Conservation (phyloP, 2,329 filamentous ascomycete genomes). For the Xylaria multiplex region DNA sequence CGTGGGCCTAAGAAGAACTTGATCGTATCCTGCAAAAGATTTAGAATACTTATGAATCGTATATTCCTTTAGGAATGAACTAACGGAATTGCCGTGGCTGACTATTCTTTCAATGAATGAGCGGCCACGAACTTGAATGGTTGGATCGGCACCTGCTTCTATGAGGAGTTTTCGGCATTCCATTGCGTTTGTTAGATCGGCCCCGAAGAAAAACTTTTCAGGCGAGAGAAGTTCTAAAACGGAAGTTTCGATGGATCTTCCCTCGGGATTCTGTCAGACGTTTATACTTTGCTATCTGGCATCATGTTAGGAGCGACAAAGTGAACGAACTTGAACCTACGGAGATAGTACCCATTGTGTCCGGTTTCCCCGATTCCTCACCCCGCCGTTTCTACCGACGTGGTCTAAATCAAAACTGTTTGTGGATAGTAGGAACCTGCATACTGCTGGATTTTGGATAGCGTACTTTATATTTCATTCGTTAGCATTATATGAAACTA, state of each 20-base stretch:
- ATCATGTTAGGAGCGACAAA: not conserved
- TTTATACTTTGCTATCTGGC: not conserved
- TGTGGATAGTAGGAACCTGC: not conserved
- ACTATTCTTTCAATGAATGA: not conserved
- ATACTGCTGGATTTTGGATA: not conserved
- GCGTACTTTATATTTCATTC: not conserved
- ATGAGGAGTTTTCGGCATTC: not conserved
- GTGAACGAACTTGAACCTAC: not conserved
- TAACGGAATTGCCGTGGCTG: not conserved
- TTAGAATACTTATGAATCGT: no score
- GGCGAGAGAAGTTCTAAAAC: no score
- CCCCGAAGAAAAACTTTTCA: no score
- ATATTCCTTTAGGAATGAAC: not conserved
- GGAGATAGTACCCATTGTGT: no score
- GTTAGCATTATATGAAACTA: not conserved
- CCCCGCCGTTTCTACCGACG: not conserved
- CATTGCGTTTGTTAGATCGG: no score
- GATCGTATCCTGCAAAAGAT: not conserved
- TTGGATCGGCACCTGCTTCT: constrained; percentile 11
- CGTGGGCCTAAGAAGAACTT: not conserved
- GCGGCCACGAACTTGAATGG: not conserved
- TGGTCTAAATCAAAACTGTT: constrained; percentile 5
- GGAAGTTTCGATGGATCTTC: not conserved
- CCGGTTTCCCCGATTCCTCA: not conserved
- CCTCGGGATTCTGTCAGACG: not conserved